phyloP scores from a whole-genome alignment of 495 filamentous ascomycete species.

The Talaromyces wortmannii region DNA sequence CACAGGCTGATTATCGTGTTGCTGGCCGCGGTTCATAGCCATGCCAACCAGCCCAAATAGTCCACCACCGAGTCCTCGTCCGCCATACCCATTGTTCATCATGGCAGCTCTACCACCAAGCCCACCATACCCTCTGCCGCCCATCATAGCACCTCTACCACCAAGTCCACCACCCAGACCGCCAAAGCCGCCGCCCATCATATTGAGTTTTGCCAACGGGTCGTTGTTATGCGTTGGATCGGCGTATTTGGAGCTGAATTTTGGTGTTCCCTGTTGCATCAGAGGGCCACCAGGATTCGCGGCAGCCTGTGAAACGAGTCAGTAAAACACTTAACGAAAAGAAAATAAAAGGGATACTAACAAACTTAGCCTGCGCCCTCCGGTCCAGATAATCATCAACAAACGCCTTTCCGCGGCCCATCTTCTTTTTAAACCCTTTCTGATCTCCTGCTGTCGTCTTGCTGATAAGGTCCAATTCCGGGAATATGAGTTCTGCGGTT shows the following conservation, averaged over 20 bases:
- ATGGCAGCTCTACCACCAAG: neutral
- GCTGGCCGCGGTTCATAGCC: neutral
- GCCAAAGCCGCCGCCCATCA: neutral
- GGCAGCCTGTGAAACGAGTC: slow-evolving; percentile 1
- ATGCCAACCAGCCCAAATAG: neutral
- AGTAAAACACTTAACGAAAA: neutral
- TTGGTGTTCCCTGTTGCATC: neutral
- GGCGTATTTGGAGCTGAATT: slow-evolving; percentile 45
- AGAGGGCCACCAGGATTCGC: slow-evolving; percentile 19
- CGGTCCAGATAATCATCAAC: slow-evolving; percentile 42
- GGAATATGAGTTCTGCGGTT: slow-evolving; percentile 49
- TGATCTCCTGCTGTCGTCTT: neutral
- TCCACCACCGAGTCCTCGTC: neutral
- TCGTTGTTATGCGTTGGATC: slow-evolving; percentile 48
- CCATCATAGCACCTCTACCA: neutral
- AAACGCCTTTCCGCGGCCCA: neutral
- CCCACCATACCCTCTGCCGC: neutral
- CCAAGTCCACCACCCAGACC: neutral
- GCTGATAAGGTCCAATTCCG: slow-evolving; percentile 15
- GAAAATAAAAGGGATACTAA: slow-evolving; percentile 27
- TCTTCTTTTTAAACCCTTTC: neutral
- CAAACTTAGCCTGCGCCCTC: slow-evolving; percentile 48
- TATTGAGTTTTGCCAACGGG: slow-evolving; percentile 6
- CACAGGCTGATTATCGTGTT: neutral
- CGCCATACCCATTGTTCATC: neutral